Evolutionary conservation across 2,329 filamentous ascomycete genomes (phyloP).

Genomic region (Talaromyces sp.): DNA sequence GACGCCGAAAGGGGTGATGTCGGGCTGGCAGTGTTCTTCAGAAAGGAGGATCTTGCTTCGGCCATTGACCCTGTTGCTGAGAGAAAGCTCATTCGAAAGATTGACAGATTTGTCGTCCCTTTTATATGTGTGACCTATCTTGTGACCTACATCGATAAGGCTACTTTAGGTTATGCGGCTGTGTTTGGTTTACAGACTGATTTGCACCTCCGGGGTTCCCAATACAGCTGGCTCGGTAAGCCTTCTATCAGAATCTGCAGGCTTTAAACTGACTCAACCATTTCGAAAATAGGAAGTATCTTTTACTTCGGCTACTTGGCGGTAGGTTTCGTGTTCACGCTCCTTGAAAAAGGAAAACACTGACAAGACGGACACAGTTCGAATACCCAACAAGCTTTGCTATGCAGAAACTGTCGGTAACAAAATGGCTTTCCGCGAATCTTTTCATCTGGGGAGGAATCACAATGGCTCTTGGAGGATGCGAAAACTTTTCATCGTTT

Average conservation of each 20-base stretch:
- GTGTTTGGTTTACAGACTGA: slow-evolving; percentile 21
- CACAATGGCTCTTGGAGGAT: slow-evolving; percentile 46
- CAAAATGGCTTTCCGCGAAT: slow-evolving; percentile 54
- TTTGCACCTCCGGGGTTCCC: background rate
- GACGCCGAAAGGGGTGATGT: slow-evolving; percentile 2
- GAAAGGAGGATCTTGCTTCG: background rate
- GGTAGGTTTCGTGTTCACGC: background rate
- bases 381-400: background rate
- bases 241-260: background rate
- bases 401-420: background rate
- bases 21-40: background rate
- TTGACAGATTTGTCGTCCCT: background rate
- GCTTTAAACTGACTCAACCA: background rate
- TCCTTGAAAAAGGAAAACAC: background rate
- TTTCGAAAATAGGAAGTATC: background rate
- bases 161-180: slow-evolving; percentile 58
- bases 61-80: background rate
- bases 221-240: background rate
- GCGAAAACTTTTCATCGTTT: slow-evolving; percentile 50
- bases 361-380: background rate
- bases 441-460: slow-evolving; percentile 53
- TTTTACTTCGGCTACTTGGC: background rate
- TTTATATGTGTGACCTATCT: background rate
- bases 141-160: slow-evolving; percentile 48
- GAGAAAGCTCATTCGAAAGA: background rate